phyloP scores from a whole-genome alignment of 169 alveolate genomes.

The Amoebophrya sp. region DNA sequence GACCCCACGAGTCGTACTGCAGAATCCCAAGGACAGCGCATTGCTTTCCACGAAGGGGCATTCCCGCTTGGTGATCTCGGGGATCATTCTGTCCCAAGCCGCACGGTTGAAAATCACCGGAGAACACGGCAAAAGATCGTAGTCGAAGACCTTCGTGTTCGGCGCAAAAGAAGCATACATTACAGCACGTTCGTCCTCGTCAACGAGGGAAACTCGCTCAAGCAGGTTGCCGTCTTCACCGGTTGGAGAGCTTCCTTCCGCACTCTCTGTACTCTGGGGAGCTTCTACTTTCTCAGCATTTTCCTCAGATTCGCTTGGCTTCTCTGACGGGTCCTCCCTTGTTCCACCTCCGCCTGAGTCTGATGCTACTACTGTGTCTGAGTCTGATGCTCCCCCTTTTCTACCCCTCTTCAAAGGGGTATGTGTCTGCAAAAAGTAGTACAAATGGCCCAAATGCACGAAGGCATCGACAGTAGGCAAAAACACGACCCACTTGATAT shows the following conservation, averaged over 20 bases:
- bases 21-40: not conserved
- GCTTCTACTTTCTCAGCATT: not conserved
- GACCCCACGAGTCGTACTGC: not conserved
- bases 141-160: slow-evolving; percentile 23
- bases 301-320: too few species aligned
- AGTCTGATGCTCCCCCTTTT: not conserved
- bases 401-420: not conserved
- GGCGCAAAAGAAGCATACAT: not conserved
- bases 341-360: too few species aligned
- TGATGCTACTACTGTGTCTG: not conserved
- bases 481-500: not conserved
- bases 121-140: not conserved
- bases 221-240: too few species aligned
- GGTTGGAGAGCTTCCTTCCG: too few species aligned
- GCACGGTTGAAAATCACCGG: not conserved
- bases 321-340: too few species aligned
- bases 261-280: not conserved
- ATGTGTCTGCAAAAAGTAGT: not conserved
- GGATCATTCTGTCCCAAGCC: not conserved
- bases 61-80: slow-evolving; percentile 16
- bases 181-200: not conserved
- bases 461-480: not conserved
- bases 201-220: too few species aligned
- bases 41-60: slow-evolving; percentile 19
- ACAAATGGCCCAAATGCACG: not conserved